These are phyloP conservation scores for Pogostemon cablin DNA, from an alignment of 257 asterid species.

Conservation along the genomic window DNA sequence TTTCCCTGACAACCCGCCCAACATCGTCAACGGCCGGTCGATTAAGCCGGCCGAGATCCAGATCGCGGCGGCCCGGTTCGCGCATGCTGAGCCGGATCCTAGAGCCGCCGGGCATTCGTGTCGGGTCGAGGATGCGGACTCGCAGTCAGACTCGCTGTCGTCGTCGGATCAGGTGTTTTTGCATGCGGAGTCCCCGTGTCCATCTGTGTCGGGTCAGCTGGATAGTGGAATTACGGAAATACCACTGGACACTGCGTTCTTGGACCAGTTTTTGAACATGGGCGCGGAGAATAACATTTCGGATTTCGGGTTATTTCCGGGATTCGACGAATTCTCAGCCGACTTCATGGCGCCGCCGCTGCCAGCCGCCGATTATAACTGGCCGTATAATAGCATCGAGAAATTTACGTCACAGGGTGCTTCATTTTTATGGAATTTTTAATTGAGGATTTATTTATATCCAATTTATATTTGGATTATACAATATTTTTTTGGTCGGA, in stretches of 20 bases:
- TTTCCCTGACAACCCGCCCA: slow-evolving; percentile 58
- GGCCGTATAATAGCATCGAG: slow-evolving; percentile 40
- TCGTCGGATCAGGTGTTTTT: slow-evolving; percentile 28
- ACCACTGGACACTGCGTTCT: slow-evolving; percentile 49
- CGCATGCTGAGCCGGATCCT: slow-evolving; percentile 35
- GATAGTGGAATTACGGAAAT: slow-evolving; percentile 46
- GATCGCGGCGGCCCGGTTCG: slow-evolving; percentile 66
- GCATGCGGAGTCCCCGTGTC: slow-evolving; percentile 60
- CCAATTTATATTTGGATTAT: not conserved
- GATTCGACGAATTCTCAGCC: slow-evolving; percentile 52
- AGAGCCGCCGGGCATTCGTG: slow-evolving; percentile 14
- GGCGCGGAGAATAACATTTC: slow-evolving; percentile 37
- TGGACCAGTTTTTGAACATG: slow-evolving; percentile 44
- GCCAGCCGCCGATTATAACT: slow-evolving; percentile 39
- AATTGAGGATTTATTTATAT: not conserved
- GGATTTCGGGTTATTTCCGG: slow-evolving; percentile 63
- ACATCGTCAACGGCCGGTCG: slow-evolving; percentile 50
- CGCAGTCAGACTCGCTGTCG: slow-evolving; percentile 43
- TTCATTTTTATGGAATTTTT: slow-evolving; percentile 67
- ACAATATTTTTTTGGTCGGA: slow-evolving; percentile 16
- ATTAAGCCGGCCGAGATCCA: slow-evolving; percentile 65
- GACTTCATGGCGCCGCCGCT: slow-evolving; percentile 46
- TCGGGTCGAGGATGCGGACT: slow-evolving; percentile 43
- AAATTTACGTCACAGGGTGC: slow-evolving; percentile 43
- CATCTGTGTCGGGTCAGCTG: slow-evolving; percentile 43